Conservation (phyloP, 2,329 filamentous ascomycete genomes). For the Pseudofabraea citricarpa region DNA sequence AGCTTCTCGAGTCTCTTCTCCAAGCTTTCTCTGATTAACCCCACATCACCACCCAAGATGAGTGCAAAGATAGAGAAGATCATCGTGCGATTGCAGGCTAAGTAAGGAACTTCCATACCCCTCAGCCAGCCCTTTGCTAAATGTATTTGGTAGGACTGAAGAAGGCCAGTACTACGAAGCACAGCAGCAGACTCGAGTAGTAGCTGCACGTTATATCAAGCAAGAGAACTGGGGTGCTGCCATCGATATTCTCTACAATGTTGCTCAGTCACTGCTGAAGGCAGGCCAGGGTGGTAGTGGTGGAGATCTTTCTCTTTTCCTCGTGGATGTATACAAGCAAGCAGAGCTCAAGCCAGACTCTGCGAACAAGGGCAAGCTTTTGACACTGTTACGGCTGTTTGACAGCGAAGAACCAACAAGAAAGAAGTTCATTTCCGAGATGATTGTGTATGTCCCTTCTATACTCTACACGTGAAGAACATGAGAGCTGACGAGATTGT, state of each 20-base stretch:
- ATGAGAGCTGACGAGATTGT: slow-evolving; percentile 11
- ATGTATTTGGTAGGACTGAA: slow-evolving; percentile 67
- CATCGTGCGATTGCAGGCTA: slow-evolving; percentile 72
- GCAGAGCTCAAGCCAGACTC: slow-evolving; percentile 74
- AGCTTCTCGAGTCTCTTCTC: too few relatives aligned
- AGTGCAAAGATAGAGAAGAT: slow-evolving; percentile 63
- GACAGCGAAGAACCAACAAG: slow-evolving; percentile 79
- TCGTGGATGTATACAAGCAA: slow-evolving; percentile 89
- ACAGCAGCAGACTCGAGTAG: slow-evolving; percentile 94
- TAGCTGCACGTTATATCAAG: slow-evolving; percentile 91
- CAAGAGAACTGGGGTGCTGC: slow-evolving; percentile 78
- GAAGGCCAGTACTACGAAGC: slow-evolving; percentile 97
- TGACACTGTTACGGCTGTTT: slow-evolving; percentile 78
- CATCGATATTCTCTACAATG: slow-evolving; percentile 78
- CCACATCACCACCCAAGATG: slow-evolving; percentile 27
- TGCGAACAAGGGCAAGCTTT: slow-evolving; percentile 66
- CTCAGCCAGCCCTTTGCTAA: too few relatives aligned
- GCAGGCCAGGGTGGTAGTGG: slow-evolving; percentile 93
- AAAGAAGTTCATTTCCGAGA: slow-evolving; percentile 87
- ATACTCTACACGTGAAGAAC: not conserved
- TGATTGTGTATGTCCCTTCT: slow-evolving; percentile 57
- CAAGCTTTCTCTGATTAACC: not conserved
- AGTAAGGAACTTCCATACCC: too few relatives aligned
- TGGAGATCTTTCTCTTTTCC: slow-evolving; percentile 80
- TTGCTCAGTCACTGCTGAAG: slow-evolving; percentile 79